Evolutionary conservation across 2,329 filamentous ascomycete genomes (phyloP), one percentile per base, ranked within the genome.

Genomic region (Macrophomina pseudophaseolina): DNA sequence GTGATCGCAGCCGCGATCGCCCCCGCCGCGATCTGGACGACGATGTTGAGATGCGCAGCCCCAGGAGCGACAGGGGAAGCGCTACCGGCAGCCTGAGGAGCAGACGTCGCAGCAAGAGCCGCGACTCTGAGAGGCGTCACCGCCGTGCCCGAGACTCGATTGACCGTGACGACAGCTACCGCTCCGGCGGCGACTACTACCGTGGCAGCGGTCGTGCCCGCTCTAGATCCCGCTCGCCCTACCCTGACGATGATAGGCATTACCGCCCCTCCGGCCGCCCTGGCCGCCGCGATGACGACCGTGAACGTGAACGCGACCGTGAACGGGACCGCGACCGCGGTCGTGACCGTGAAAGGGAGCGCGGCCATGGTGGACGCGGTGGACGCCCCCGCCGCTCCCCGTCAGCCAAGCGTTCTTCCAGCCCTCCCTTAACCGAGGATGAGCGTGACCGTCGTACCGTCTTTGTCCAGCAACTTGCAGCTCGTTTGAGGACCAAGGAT

Each of bases 391-490:
- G 76, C 51, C 68, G 69, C 78, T 76, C 73, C 63, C 79, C 79
- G 69, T 84, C 84, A 33, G 80, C 80, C 38, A 59, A 53, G 28
- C 54, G 64, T 35, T 52, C 44, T 32, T 58, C 64, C 44, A 89
- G 90, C 64, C 90, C 93, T 33, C 89, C 91, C 75, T 28, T 67
- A 51, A 97, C 91, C 74, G 94, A 97, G 79, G 95, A 98, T 81
- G 95, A 99, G 81, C 91, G 94, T 76, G 95, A 99, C 82, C 91
- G 93, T 73, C 91, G 95, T 74, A 99, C 96, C 67, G 93, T 99
- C 68, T 99, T 99, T 78, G 95, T 99, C 65, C 95, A 99, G 84
- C 95, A 99, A 81, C 90, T 99, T 76, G 95, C 95, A 72, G 94
- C 94, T 72, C 92, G 95, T 75, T 86, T 98, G 71, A 90, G 94